Evolutionary conservation across 75 land plant species (phyloP).

Genomic region (Selaginella tamariscina): DNA sequence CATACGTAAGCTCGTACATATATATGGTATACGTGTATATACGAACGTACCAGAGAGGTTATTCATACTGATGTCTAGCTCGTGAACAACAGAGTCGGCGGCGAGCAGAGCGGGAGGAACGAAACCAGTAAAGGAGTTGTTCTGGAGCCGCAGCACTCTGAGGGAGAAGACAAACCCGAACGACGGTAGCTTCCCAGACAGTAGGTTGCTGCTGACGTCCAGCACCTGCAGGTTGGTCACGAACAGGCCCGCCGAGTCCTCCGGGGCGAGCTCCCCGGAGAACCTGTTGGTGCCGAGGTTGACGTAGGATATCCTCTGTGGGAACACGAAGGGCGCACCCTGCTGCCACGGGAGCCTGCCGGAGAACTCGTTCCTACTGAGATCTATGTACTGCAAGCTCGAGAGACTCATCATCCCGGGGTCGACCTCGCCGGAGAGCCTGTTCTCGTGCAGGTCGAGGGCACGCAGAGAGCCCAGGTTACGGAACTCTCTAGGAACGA

Average conservation of each 20-base stretch:
- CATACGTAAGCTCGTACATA: not conserved
- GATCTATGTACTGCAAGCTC: not conserved
- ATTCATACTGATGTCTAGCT: not conserved
- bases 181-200: constrained; percentile 9
- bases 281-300: not conserved
- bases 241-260: constrained; percentile 1
- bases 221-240: constrained; percentile 4
- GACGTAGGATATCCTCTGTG: not conserved
- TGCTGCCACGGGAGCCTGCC: constrained; percentile 5
- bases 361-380: constrained; percentile 7
- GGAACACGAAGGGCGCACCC: not conserved
- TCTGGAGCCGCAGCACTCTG: not conserved
- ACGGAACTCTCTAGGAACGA: not conserved
- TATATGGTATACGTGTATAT: not conserved
- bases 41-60: not conserved
- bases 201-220: constrained; percentile 3
- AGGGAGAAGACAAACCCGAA: constrained; percentile 3
- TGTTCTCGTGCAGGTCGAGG: constrained; percentile 1
- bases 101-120: constrained; percentile 4
- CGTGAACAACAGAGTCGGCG: not conserved
- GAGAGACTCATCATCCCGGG: not conserved
- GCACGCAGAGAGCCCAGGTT: not conserved
- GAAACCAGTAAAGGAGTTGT: not conserved
- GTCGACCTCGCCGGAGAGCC: not conserved
- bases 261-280: not conserved